These are phyloP conservation scores for Pleomassaria siparia DNA, from an alignment of 2,329 filamentous ascomycete genomes.

Conservation along the genomic window DNA sequence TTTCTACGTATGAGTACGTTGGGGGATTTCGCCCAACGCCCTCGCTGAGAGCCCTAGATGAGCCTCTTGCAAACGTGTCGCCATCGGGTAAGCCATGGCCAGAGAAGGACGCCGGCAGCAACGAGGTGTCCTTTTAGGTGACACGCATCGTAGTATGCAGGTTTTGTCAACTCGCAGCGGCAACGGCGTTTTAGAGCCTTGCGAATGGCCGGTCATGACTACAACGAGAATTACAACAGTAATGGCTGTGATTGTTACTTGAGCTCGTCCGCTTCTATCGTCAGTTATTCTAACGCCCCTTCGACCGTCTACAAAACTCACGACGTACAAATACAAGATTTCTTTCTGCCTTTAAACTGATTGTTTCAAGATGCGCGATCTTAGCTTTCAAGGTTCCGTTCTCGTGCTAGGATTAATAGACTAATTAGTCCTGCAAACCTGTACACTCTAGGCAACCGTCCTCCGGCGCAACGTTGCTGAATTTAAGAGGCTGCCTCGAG, in stretches of 20 bases:
- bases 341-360: too few species aligned
- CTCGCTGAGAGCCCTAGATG: slow-evolving; percentile 5
- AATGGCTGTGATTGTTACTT: not conserved
- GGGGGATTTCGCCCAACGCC: slow-evolving; percentile 5
- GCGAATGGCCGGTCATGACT: not conserved
- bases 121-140: slow-evolving; percentile 7
- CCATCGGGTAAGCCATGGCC: not conserved
- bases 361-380: not conserved
- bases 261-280: not conserved
- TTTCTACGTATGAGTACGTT: too few species aligned
- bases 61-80: not conserved
- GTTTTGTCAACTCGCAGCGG: not conserved
- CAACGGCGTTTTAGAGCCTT: not conserved
- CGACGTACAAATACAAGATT: too few species aligned
- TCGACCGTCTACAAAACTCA: too few species aligned
- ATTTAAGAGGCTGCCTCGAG: slow-evolving; percentile 11
- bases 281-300: not conserved
- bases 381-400: not conserved
- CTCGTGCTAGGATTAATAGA: not conserved
- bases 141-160: not conserved
- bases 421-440: slow-evolving; percentile 1
- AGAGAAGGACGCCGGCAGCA: slow-evolving; percentile 7
- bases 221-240: not conserved
- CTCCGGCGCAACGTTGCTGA: not conserved
- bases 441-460: slow-evolving; percentile 7